Evolutionary conservation across 2,329 filamentous ascomycete species (phyloP).

Genomic region (Clonostachys byssicola): DNA sequence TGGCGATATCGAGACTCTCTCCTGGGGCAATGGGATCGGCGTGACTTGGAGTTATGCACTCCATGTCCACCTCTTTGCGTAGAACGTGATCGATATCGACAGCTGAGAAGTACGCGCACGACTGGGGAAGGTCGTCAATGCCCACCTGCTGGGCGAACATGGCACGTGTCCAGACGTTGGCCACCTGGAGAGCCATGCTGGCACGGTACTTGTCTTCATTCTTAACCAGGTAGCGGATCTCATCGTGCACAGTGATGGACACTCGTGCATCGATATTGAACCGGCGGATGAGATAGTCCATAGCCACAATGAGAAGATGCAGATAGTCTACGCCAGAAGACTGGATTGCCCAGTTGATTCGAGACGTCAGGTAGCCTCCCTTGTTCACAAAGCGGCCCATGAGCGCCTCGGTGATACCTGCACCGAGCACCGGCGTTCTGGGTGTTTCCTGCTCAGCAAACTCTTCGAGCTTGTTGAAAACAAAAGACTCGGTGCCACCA

Average conservation of each 20-base stretch:
- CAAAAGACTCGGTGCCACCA: constrained; percentile 93
- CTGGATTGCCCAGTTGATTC: constrained; percentile 99
- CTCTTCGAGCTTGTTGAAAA: constrained; percentile 97
- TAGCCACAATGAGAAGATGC: constrained; percentile 85
- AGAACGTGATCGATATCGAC: constrained; percentile 93
- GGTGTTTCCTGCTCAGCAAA: constrained; percentile 94
- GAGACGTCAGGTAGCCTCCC: constrained; percentile 88
- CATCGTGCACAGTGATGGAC: constrained; percentile 93
- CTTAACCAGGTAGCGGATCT: constrained; percentile 90
- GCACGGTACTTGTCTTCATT: constrained; percentile 82
- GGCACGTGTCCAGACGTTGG: constrained; percentile 93
- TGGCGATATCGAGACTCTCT: constrained; percentile 77
- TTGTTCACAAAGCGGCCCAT: constrained; percentile 85
- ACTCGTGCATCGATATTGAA: constrained; percentile 84
- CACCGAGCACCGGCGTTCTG: constrained; percentile 85
- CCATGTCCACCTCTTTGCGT: constrained; percentile 98
- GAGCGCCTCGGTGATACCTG: constrained; percentile 92
- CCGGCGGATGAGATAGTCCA: constrained; percentile 87
- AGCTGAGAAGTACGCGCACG: constrained; percentile 92
- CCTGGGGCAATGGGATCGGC: constrained; percentile 73
- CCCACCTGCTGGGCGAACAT: constrained; percentile 98
- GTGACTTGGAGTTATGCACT: constrained; percentile 90
- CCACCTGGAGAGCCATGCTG: constrained; percentile 88
- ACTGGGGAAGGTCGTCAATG: constrained; percentile 90
- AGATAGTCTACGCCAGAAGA: constrained; percentile 96